Conservation (phyloP, 2,329 filamentous ascomycete species). For the Seiridium cupressi region DNA sequence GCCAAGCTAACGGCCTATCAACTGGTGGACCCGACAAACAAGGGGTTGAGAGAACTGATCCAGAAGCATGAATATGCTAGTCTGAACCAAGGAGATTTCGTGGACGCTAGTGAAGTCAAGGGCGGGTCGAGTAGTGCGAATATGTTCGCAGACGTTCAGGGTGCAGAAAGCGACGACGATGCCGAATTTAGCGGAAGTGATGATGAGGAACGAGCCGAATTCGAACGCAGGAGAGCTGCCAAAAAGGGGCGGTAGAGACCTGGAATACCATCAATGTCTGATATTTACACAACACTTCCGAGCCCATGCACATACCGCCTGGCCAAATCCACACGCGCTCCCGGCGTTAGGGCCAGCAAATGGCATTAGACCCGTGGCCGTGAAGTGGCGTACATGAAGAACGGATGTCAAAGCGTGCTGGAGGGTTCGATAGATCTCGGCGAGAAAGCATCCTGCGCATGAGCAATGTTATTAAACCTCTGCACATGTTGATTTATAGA, state of each 20-base stretch:
- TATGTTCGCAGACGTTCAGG: conserved; percentile 13
- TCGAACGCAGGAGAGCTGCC: conserved; percentile 46
- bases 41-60: conserved; percentile 59
- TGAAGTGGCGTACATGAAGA: too few relatives aligned
- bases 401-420: too few relatives aligned
- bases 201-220: conserved; percentile 62
- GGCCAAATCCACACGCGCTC: too few relatives aligned
- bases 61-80: conserved; percentile 68
- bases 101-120: conserved; percentile 32
- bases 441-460: too few relatives aligned
- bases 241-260: conserved; percentile 27
- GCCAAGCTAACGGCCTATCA: conserved; percentile 69
- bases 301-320: neutral
- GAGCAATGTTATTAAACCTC: too few relatives aligned
- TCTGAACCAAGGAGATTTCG: conserved; percentile 58
- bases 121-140: conserved; percentile 13
- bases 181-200: conserved; percentile 64
- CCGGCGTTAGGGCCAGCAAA: too few relatives aligned
- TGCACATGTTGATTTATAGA: too few relatives aligned
- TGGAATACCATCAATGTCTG: neutral
- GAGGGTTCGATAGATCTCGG: too few relatives aligned
- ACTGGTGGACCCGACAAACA: conserved; percentile 71
- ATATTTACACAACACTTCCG: neutral
- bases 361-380: too few relatives aligned
- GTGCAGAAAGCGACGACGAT: conserved; percentile 48